phyloP scores from a whole-genome alignment of 2,329 filamentous ascomycete species.

The Septoria petroselini region DNA sequence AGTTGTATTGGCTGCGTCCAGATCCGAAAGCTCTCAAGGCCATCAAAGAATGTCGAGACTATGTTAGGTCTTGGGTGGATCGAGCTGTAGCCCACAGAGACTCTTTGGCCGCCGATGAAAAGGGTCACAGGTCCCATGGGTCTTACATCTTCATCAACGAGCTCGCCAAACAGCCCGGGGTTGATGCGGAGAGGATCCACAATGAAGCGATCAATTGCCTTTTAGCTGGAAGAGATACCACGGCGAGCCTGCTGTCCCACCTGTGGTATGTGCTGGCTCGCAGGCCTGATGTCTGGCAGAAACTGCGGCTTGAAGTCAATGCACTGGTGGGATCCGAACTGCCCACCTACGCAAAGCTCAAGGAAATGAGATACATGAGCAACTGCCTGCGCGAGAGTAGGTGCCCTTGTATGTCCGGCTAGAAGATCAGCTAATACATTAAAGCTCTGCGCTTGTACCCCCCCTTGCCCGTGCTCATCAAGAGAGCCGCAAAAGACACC shows the following conservation, averaged over 20 bases:
- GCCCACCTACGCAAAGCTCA: conserved; percentile 41
- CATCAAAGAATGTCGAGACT: not conserved
- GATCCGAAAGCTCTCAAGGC: not conserved
- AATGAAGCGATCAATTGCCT: conserved; percentile 49
- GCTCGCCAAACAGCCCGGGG: conserved; percentile 48
- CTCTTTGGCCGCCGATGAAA: conserved; percentile 9
- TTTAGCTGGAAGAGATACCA: conserved; percentile 54
- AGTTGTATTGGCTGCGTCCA: not conserved
- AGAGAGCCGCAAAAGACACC: conserved; percentile 68
- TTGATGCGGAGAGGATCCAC: conserved; percentile 40
- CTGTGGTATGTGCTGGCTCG: conserved; percentile 35
- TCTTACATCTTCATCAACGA: conserved; percentile 55
- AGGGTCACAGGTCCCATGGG: conserved; percentile 17
- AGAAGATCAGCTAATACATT: not conserved
- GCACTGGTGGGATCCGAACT: conserved; percentile 31
- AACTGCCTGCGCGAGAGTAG: conserved; percentile 60
- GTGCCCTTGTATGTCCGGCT: not conserved
- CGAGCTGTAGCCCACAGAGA: conserved; percentile 15
- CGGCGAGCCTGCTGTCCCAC: conserved; percentile 47
- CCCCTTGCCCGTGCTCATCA: conserved; percentile 71
- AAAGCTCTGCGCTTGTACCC: conserved; percentile 65
- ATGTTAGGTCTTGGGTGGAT: not conserved
- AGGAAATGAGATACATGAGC: conserved; percentile 39
- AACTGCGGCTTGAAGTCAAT: conserved; percentile 28
- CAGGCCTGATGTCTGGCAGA: conserved; percentile 25